Evolutionary conservation across 345 rosid genomes (phyloP).

Genomic region (Boechera divaricarpa): DNA sequence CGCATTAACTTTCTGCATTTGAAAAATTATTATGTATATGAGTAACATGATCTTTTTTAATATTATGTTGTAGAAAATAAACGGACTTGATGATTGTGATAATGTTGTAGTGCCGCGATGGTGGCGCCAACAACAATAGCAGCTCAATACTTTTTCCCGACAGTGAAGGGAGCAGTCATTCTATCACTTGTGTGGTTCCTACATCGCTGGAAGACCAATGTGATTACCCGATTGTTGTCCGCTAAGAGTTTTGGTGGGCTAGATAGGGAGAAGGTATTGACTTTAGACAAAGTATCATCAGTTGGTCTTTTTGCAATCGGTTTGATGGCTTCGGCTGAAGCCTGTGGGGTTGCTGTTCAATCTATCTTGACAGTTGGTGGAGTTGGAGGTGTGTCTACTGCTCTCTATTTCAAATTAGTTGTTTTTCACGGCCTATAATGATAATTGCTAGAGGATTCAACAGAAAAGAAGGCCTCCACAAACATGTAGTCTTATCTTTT

Average conservation of each 20-base stretch:
- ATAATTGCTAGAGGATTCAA: slow-evolving; percentile 14
- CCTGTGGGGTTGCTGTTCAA: slow-evolving; percentile 96
- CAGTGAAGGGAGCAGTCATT: slow-evolving; percentile 76
- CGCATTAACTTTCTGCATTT: slow-evolving; percentile 15
- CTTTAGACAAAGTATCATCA: slow-evolving; percentile 82
- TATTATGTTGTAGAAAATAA: neutral
- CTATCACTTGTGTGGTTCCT: slow-evolving; percentile 89
- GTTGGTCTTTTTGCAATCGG: slow-evolving; percentile 82
- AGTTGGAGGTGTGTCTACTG: slow-evolving; percentile 71
- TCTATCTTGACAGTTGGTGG: slow-evolving; percentile 96
- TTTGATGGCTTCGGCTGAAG: slow-evolving; percentile 87
- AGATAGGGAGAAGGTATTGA: slow-evolving; percentile 69
- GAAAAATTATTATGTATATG: neutral
- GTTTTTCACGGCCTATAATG: slow-evolving; percentile 15
- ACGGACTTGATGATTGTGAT: slow-evolving; percentile 7
- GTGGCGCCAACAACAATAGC: slow-evolving; percentile 88
- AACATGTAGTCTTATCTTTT: neutral
- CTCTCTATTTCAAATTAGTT: slow-evolving; percentile 14
- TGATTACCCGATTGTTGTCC: slow-evolving; percentile 60
- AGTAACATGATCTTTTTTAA: neutral
- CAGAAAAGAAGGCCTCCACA: neutral
- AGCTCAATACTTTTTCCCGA: slow-evolving; percentile 67
- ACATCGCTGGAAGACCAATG: slow-evolving; percentile 84
- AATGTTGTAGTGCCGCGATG: slow-evolving; percentile 63
- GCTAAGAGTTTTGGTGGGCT: slow-evolving; percentile 50